Evolutionary conservation across 106 monocot genomes (phyloP).

Genomic region (Dendrobium nobile): DNA sequence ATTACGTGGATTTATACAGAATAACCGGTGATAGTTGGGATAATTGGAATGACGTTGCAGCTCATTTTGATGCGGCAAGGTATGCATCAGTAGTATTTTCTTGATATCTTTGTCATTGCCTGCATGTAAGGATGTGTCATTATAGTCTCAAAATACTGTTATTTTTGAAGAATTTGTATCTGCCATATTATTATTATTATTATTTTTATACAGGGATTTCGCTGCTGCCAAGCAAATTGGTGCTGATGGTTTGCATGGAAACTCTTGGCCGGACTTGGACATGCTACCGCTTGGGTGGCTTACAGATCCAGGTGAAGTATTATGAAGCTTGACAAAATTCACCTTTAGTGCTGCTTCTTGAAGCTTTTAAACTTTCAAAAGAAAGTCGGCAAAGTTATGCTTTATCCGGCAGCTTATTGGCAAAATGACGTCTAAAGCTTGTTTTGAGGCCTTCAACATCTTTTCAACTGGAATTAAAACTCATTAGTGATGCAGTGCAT

Average conservation of each 20-base stretch:
- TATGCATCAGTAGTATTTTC: slow-evolving; percentile 14
- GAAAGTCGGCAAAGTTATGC: background rate
- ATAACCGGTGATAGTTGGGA: slow-evolving; percentile 96
- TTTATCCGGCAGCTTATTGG: background rate
- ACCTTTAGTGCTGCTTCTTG: background rate
- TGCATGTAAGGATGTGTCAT: background rate
- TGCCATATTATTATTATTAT: background rate
- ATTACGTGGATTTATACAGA: slow-evolving; percentile 81
- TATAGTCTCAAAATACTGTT: background rate
- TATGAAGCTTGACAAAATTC: background rate
- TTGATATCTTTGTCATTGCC: background rate
- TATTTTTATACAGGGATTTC: slow-evolving; percentile 46
- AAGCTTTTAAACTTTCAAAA: background rate
- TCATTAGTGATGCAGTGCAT: background rate
- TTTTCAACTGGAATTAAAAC: background rate
- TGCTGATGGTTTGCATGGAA: slow-evolving; percentile 60
- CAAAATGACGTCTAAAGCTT: background rate
- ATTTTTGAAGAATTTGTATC: background rate
- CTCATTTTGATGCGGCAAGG: slow-evolving; percentile 87
- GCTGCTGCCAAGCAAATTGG: slow-evolving; percentile 69
- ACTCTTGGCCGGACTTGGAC: slow-evolving; percentile 95
- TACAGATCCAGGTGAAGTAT: slow-evolving; percentile 63
- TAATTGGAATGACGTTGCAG: slow-evolving; percentile 64
- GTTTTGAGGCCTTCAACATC: background rate
- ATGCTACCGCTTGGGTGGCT: slow-evolving; percentile 99